Conservation (phyloP, 441 rosid species). For the Gossypium schwendimanii region DNA sequence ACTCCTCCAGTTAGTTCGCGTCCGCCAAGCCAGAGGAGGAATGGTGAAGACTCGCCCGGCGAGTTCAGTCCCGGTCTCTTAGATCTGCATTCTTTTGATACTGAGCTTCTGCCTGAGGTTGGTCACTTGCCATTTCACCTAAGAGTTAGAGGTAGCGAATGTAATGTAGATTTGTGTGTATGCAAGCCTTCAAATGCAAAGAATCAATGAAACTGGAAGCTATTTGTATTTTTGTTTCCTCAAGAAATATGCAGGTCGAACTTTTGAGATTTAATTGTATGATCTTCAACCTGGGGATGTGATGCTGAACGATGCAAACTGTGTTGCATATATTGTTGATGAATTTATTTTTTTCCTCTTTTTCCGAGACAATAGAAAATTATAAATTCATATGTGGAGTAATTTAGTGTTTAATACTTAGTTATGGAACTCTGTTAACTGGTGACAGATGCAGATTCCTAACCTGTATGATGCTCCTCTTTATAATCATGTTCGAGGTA, state of each 20-base stretch:
- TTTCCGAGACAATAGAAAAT: neutral
- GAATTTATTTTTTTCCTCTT: neutral
- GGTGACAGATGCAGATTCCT: conserved; percentile 54
- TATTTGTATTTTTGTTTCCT: neutral
- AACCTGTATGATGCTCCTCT: conserved; percentile 51
- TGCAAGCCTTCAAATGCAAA: neutral
- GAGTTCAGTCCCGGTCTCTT: conserved; percentile 96
- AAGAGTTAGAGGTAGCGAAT: neutral
- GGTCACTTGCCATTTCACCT: neutral
- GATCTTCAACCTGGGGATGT: neutral
- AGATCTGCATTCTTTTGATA: conserved; percentile 94
- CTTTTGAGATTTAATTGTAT: neutral
- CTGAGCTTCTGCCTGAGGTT: conserved; percentile 96
- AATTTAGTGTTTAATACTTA: neutral
- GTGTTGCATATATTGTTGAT: neutral
- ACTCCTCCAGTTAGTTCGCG: conserved; percentile 69
- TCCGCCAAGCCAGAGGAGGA: conserved; percentile 55
- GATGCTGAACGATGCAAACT: neutral
- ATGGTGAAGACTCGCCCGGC: conserved; percentile 55
- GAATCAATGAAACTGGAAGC: neutral
- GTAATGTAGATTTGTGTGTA: neutral
- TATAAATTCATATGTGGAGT: neutral
- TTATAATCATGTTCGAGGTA: conserved; percentile 56
- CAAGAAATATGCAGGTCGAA: neutral
- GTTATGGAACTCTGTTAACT: conserved; percentile 15